Percentiles rank a stretch among this genome's conserved stretches.
phyloP scores from a whole-genome alignment of 768 basidiomycete species.

The Hericium erinaceus region DNA sequence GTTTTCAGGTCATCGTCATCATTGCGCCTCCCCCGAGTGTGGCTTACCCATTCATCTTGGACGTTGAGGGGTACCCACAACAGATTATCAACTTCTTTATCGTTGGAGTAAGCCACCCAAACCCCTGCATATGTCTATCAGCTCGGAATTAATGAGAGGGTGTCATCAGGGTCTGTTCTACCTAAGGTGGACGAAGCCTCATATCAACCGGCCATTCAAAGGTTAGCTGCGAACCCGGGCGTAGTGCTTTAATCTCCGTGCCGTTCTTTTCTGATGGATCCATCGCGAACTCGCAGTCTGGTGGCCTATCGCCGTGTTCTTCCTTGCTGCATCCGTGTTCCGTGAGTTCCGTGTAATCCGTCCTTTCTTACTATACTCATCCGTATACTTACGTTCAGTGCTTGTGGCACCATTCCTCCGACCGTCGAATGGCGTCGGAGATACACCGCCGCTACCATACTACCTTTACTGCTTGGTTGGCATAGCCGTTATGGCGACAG shows the following conservation, averaged over 20 bases:
- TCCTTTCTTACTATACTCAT: background rate
- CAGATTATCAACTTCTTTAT: constrained; percentile 33
- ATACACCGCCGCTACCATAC: constrained; percentile 52
- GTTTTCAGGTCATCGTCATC: constrained; percentile 38
- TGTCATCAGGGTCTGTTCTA: constrained; percentile 41
- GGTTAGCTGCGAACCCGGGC: background rate
- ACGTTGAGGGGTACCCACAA: constrained; percentile 31
- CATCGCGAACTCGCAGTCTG: constrained; percentile 34
- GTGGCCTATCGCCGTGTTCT: constrained; percentile 47
- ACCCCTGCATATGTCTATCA: background rate
- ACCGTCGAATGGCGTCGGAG: constrained; percentile 45
- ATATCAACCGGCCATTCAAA: constrained; percentile 44
- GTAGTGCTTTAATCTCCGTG: too few relatives aligned
- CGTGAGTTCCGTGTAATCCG: constrained; percentile 25
- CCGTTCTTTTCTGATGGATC: constrained; percentile 4
- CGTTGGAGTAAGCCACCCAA: constrained; percentile 33
- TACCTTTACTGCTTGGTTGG: constrained; percentile 51
- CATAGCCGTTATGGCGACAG: constrained; percentile 36
- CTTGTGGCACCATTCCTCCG: constrained; percentile 46
- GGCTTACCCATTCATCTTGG: constrained; percentile 54
- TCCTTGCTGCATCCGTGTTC: constrained; percentile 41
- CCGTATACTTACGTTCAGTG: constrained; percentile 27
- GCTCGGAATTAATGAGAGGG: background rate
- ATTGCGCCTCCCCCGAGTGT: constrained; percentile 42
- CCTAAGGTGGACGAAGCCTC: constrained; percentile 41